Evolutionary conservation across 2,329 filamentous ascomycete species (phyloP).

Genomic region (Penicillium sp.): DNA sequence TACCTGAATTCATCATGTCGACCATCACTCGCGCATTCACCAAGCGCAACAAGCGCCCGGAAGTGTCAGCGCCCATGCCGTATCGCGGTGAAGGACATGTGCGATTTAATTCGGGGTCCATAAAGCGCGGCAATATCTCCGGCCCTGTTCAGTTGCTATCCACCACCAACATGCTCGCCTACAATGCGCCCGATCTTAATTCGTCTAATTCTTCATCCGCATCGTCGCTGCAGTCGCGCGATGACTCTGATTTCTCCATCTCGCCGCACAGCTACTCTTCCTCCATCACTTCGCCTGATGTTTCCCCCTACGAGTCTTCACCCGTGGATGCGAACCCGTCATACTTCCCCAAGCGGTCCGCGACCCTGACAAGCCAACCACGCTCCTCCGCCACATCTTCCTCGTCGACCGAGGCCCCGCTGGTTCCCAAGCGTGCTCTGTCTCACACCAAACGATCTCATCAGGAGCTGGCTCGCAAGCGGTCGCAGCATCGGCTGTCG

Average conservation of each 20-base stretch:
- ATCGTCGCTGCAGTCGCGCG: conserved; percentile 64
- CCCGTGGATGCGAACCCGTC: conserved; percentile 60
- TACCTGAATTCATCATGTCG: conserved; percentile 35
- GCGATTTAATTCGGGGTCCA: conserved; percentile 49
- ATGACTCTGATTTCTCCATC: conserved; percentile 67
- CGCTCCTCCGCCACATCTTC: conserved; percentile 52
- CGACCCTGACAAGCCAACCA: conserved; percentile 64
- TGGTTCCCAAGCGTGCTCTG: conserved; percentile 75
- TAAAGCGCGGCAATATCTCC: conserved; percentile 69
- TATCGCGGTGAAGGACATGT: conserved; percentile 47
- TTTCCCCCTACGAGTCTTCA: conserved; percentile 45
- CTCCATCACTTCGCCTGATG: conserved; percentile 53
- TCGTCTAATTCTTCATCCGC: conserved; percentile 51
- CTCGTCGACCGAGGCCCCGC: conserved; percentile 60
- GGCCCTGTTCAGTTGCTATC: conserved; percentile 84
- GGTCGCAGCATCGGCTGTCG: conserved; percentile 61
- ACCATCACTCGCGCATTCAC: conserved; percentile 52
- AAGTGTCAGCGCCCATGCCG: conserved; percentile 50
- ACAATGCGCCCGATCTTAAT: conserved; percentile 85
- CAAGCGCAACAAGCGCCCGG: conserved; percentile 52
- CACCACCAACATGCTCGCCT: conserved; percentile 94
- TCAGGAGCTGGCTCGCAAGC: conserved; percentile 72
- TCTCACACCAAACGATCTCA: conserved; percentile 90
- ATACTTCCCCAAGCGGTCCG: conserved; percentile 71
- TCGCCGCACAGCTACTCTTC: conserved; percentile 56